A percentile compares a stretch with the other conserved stretches of the same genome.
Evolutionary conservation across 108 stramenopile species (phyloP).

Genomic region (Skeletonema potamos): DNA sequence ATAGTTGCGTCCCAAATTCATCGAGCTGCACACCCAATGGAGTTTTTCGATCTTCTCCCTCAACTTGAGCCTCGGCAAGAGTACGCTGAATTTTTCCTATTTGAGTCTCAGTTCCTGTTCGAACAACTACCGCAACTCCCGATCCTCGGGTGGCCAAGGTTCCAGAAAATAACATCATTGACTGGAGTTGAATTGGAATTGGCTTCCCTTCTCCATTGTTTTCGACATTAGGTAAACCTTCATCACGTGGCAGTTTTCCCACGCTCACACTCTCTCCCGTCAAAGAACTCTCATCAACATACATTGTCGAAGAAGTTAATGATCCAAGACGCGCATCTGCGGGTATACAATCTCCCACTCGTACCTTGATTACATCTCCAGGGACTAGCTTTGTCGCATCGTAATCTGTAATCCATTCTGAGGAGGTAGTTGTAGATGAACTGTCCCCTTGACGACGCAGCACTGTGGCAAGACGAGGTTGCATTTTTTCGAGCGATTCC

Average conservation of each 20-base stretch:
- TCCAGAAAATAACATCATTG: constrained; percentile 89
- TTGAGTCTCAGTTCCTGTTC: constrained; percentile 90
- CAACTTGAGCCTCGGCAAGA: constrained; percentile 53
- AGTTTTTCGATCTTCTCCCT: constrained; percentile 79
- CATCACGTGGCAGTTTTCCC: constrained; percentile 54
- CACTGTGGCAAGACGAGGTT: constrained; percentile 79
- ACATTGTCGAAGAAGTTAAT: constrained; percentile 49
- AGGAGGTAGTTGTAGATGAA: neutral
- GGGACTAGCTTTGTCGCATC: constrained; percentile 82
- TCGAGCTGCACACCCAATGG: constrained; percentile 92
- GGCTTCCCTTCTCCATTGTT: neutral
- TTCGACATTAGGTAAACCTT: constrained; percentile 22
- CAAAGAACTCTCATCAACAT: constrained; percentile 74
- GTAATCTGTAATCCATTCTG: constrained; percentile 25
- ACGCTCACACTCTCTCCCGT: constrained; percentile 84
- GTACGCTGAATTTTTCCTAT: constrained; percentile 91
- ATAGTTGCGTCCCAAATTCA: constrained; percentile 90
- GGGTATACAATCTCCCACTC: constrained; percentile 92
- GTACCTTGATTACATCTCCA: constrained; percentile 88
- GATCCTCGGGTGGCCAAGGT: constrained; percentile 88
- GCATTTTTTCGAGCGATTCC: constrained; percentile 88
- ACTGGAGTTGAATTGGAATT: constrained; percentile 59
- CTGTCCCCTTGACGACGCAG: constrained; percentile 52
- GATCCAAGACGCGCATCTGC: constrained; percentile 83
- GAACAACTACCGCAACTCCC: constrained; percentile 84